Evolutionary conservation across 805 yeast genomes (phyloP), one percentile per base, ranked within the genome.

Genomic region (Groenewaldozyma tartarivorans): DNA sequence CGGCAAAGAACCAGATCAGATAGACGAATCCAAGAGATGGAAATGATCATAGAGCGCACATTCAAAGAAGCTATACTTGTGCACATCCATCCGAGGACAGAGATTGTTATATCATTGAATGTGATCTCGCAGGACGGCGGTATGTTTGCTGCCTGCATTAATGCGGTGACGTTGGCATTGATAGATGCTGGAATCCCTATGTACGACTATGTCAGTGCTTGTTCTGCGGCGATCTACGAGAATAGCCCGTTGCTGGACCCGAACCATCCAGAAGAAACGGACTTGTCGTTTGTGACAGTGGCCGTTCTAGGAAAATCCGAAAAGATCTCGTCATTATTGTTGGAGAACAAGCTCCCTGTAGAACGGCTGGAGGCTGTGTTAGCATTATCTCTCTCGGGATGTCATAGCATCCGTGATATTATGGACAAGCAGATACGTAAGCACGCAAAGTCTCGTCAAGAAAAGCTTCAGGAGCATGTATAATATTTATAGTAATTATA

Each of bases 181-280:
- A 77, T 92, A 26, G 97, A 92, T 62, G 96, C 97, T 1, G 97
- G 97, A 38, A 79, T 92, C 35, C 81, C 96, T 4, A 79, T 92
- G 81, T 82, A 81, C 55, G 97, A 92, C 57, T 88, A 85, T 56
- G 81, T 90, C 13, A 74, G 86, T 41, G 77, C 94, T 1, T 73
- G 85, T 13, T 72, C 81, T 21, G 82, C 87, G 4, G 96, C 96
- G 0, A 61, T 84, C 17, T 79, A 76, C 52, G 95, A 85, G 51
- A 62, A 65, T n/a, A 78, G 74, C 34, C 87, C 95, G 11, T 64
- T 92, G 43, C 66, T 92, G 36, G 98, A 90, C 57, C 71, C 88
- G 44, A 86, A 84, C 57, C 68, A 78, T 6, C 57, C 83, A 46
- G 98, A 92, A 60, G 96, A 86, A 56, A 69, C 66, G 43, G 96